Base-by-base conservation (phyloP, 2,329 filamentous ascomycete genomes). In the Botrytis paeoniae region DNA sequence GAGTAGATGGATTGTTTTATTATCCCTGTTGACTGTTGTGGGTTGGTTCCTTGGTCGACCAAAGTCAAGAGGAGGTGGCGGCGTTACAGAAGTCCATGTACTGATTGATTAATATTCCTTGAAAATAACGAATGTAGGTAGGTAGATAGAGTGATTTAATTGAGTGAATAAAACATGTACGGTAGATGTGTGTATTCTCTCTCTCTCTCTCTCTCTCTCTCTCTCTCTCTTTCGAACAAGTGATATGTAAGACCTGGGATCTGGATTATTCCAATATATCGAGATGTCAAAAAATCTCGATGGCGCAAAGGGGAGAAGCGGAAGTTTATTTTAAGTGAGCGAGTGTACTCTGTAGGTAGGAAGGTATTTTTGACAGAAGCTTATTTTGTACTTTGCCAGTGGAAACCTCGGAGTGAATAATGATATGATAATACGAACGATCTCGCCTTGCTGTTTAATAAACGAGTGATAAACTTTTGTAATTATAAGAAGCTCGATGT, bases 41-140 rank as follows among this genome's bases (percentile, higher is more conserved):
- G 74, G 68, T 75, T 74, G 70, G 79, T 79, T 79, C 75, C 79
- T 80, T 75, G 78, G 78, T 73, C 78, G 76, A 80, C 79, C 74
- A 73, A 61, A 74, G 73, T 74, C 78, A 76, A 77, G 74, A 74
- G 74, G 74, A 71, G n/a, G 61, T 59, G 75, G 77, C 73, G 73
- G 72, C 51, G 74, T 73, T 69, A 51, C 62, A 73, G 74, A 73
- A 69, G 63, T 71, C 66, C n/a, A 66, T 73, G 64, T 51, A 29
- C 35, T 20, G 29, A 39, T 7, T 45, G 39, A 41, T 45, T 39
- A 41, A 62, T 41, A 35, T 29, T 41, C 35, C 25, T 32, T 43
- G 18, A 57, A n/a, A 54, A 25, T n/a, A 64, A 20, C 60, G 69
- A 71, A 71, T 51, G 60, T 25, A 35, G 35, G 51, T 29, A 18